These are phyloP conservation scores for Rhododendron williamsianum DNA, from an alignment of 148 eudicot genomes.

Conservation along the genomic window DNA sequence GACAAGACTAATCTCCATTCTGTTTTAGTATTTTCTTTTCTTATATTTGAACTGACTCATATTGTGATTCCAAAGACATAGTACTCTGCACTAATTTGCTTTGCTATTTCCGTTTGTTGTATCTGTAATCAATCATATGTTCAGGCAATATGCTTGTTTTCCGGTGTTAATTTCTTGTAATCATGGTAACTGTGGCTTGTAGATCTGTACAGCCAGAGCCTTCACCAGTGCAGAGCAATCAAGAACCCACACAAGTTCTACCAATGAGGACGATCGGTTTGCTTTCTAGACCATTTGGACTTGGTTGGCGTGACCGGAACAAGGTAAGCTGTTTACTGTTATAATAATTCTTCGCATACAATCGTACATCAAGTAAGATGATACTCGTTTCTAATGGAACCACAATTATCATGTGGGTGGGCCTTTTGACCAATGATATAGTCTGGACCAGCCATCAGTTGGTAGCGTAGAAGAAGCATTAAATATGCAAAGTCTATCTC, in stretches of 20 bases:
- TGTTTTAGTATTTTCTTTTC: not conserved
- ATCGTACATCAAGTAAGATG: not conserved
- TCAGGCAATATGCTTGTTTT: not conserved
- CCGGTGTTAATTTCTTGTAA: not conserved
- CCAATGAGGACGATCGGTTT: conserved; percentile 72
- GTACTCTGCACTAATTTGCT: not conserved
- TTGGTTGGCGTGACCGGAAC: conserved; percentile 88
- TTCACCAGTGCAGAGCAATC: conserved; percentile 37
- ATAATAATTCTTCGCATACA: not conserved
- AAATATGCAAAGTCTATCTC: not conserved
- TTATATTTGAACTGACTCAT: not conserved
- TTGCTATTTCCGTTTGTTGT: not conserved
- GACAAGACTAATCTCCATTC: not conserved
- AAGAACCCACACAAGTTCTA: conserved; percentile 52
- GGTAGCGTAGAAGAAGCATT: not conserved
- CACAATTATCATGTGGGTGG: not conserved
- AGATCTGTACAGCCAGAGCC: conserved; percentile 60
- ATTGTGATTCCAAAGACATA: not conserved
- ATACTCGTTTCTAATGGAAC: not conserved
- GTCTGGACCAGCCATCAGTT: not conserved
- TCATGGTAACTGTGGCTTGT: conserved; percentile 12
- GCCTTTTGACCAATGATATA: not conserved
- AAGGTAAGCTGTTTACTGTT: conserved; percentile 41
- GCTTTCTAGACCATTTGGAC: conserved; percentile 87
- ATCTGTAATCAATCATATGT: not conserved